Conservation (phyloP, 164 flowering plant genomes). For the Stephania cephalantha region DNA sequence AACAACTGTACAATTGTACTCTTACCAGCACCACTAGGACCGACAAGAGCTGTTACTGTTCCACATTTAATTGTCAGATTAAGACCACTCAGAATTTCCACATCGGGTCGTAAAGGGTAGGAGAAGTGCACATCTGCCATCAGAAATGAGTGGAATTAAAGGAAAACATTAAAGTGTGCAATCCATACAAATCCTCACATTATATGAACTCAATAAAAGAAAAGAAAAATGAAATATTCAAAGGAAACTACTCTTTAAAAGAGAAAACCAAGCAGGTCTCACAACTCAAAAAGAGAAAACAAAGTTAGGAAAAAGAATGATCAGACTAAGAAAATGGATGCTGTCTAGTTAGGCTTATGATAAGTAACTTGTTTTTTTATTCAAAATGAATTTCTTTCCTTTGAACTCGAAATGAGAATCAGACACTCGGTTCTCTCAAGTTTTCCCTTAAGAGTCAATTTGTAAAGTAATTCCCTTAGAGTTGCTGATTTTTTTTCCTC, state of each 20-base stretch:
- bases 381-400: neutral
- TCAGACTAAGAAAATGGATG: neutral
- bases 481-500: neutral
- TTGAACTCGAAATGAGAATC: neutral
- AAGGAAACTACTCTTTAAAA: neutral
- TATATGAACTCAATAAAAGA: neutral
- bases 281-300: neutral
- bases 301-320: neutral
- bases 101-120: conserved; percentile 88
- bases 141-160: neutral
- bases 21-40: conserved; percentile 95
- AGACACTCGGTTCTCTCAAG: neutral
- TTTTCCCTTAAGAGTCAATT: neutral
- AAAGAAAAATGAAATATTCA: no score
- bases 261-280: neutral
- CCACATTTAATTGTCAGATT: conserved; percentile 72
- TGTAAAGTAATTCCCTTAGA: neutral
- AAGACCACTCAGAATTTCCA: conserved; percentile 63
- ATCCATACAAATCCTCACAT: neutral
- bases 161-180: neutral
- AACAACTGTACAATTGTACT: conserved; percentile 93
- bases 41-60: conserved; percentile 85
- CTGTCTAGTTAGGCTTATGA: neutral
- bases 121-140: conserved; percentile 81
- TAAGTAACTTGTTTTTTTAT: neutral